Evolutionary conservation across 306 rosid species (phyloP), one percentile per base, ranked within the genome.

Genomic region (Quercus variabilis): DNA sequence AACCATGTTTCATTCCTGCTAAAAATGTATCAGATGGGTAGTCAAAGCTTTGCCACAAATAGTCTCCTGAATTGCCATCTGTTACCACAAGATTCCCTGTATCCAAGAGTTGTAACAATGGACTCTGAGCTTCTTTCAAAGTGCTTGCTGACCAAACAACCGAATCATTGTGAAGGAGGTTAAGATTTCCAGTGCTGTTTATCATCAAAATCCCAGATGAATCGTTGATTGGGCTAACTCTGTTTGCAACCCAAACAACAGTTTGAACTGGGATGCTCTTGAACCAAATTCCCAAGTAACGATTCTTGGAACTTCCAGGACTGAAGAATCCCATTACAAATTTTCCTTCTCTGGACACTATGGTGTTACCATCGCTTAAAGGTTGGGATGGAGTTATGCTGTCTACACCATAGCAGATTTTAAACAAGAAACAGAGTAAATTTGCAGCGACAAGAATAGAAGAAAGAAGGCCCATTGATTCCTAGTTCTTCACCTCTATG

Each of bases 221-320:
- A 28, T 69, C 86, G 3, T 73, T 78, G 76, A 83, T 81, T 13
- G 87, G 84, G 13, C 18, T 59, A 14, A 4, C 3, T 33, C 87
- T 25, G 56, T 86, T 86, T 0, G 89, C 89, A 54, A 86, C 85
- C 87, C 89, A 86, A 74, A 83, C 85, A 15, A 81, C 65, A 8
- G 81, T 74, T 19, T 54, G 55, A 11, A 57, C 59, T 6, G 77
- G 74, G 23, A 79, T 82, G 6, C 68, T 77, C 58, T 79, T 71
- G 75, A 35, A 84, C 88, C 86, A 82, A 46, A 87, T 87, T 73
- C 90, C 90, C 85, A 87, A 71, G 85, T 84, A 85, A 21, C 85
- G 76, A 57, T 41, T 21, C 13, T 35, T 59, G 68, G 85, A 78
- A 57, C 17, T 55, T 15, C 83, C 82, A 54, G 88, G 87, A 46